phyloP scores from a whole-genome alignment of 2,329 filamentous ascomycete species.

The Emericellopsis atlantica region DNA sequence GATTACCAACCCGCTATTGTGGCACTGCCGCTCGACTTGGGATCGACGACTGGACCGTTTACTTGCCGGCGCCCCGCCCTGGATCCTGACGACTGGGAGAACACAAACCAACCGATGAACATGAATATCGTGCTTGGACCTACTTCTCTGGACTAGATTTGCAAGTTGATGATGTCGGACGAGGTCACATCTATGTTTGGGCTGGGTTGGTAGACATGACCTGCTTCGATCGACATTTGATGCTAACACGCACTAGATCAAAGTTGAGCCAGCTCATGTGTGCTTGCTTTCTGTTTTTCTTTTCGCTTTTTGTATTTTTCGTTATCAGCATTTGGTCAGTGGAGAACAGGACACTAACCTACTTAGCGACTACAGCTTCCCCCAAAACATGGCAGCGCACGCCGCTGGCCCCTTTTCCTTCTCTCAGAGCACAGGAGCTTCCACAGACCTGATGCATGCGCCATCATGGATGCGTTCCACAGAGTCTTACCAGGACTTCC shows the following conservation, averaged over 20 bases:
- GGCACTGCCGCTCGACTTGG: too few species aligned
- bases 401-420: slow-evolving; percentile 42
- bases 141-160: background rate
- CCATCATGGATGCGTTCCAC: slow-evolving; percentile 42
- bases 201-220: slow-evolving; percentile 13
- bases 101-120: too few species aligned
- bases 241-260: slow-evolving; percentile 27
- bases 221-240: slow-evolving; percentile 9
- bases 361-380: slow-evolving; percentile 43
- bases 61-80: too few species aligned
- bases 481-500: slow-evolving; percentile 46
- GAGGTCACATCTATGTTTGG: slow-evolving; percentile 2
- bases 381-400: slow-evolving; percentile 35
- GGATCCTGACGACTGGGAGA: too few species aligned
- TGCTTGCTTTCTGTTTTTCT: slow-evolving; percentile 15
- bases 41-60: too few species aligned
- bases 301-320: slow-evolving; percentile 15
- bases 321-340: slow-evolving; percentile 17
- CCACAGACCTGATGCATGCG: slow-evolving; percentile 39
- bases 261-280: slow-evolving; percentile 34
- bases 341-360: slow-evolving; percentile 45
- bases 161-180: slow-evolving; percentile 8
- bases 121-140: too few species aligned
- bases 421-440: slow-evolving; percentile 43
- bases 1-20: too few species aligned